Evolutionary conservation across 768 basidiomycete genomes (phyloP), one percentile per base, ranked within the genome.

Genomic region (Mycena vulgaris): DNA sequence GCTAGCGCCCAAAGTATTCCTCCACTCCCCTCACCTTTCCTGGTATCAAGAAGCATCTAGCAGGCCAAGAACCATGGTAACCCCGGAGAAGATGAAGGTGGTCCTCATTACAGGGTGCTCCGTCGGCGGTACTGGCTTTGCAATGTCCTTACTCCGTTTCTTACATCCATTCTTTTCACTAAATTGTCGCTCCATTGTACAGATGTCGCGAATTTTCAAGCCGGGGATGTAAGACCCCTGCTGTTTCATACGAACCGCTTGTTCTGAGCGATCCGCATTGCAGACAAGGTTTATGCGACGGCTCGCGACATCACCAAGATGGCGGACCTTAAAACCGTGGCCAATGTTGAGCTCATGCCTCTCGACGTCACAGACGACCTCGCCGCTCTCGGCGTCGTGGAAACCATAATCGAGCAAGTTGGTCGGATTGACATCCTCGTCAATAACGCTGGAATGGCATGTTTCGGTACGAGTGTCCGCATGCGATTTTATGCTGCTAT

Each of bases 231-330:
- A 23, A 47, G 49, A 27, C 8, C 47, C 6, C 28, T 21, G 3
- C 14, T 13, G 3, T 10, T 31, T 47, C 23, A 6, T 30, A 13
- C 17, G 35, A 37, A 37, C 55, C 1, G 8, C n/a, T 33, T 8
- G 16, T n/a, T 23, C 42, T 45, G 47, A 61, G 8, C 21, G 37
- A 57, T 25, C 19, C 3, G 17, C 25, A 16, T 16, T 16, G 10
- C 30, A 64, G 63, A 39, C 53, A 64, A 64, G 13, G 64, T 66
- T 7, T 66, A 66, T 28, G 64, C 56, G 14, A 66, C 64, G 5
- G 45, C 64, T 16, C 53, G 64, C 42, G 27, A 48, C 13, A 21
- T 66, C 3, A 13, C 19, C 23, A 57, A 57, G 23, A 66, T 58
- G 63, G 17, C 45, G 30, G 13, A 17, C 3, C 63, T 65, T 40